Base-by-base conservation (phyloP, 257 asterid species). In the Ophiorrhiza pumila region DNA sequence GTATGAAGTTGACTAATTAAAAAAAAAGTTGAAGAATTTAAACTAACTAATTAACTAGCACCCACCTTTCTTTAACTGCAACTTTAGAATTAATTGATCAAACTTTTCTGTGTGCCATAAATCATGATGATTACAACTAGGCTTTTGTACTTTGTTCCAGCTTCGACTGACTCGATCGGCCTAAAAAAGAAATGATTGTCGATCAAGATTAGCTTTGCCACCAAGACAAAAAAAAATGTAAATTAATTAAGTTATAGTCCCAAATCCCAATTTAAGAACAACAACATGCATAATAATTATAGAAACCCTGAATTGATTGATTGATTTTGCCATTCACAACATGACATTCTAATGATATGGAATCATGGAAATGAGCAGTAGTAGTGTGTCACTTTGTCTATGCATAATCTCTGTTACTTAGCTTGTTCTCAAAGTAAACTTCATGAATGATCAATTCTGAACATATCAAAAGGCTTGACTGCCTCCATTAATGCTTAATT, bases 1-100 rank as follows among this genome's bases (percentile, higher is more conserved):
- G 37, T 60, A 63, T 46, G 43, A 70, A 74, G 76, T 72, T 67
- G 68, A 69, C 73, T 50, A 15, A n/a, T n/a, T n/a, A n/a, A n/a
- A n/a, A n/a, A n/a, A n/a, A n/a, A 65, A 43, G 53, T 22, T 7
- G n/a, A 59, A 50, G 47, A 52, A 47, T 71, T 64, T 17, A 56
- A 49, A 68, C 75, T 41, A 55, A 68, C 76, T 71, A n/a, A n/a
- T n/a, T n/a, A n/a, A n/a, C n/a, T n/a, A n/a, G n/a, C n/a, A n/a
- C n/a, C n/a, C n/a, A 39, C 46, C 35, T 8, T 23, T 67, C 72
- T 72, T 68, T 72, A 59, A 76, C 68, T 67, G 70, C 53, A n/a
- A 65, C 70, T 69, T 70, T 58, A 63, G 32, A 62, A n/a, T 53
- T 42, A 31, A 23, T 31, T 46, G n/a, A n/a, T 13, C 1, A 43